phyloP scores from a whole-genome alignment of 352 stramenopile genomes.

The Phytophthora nicotianae region DNA sequence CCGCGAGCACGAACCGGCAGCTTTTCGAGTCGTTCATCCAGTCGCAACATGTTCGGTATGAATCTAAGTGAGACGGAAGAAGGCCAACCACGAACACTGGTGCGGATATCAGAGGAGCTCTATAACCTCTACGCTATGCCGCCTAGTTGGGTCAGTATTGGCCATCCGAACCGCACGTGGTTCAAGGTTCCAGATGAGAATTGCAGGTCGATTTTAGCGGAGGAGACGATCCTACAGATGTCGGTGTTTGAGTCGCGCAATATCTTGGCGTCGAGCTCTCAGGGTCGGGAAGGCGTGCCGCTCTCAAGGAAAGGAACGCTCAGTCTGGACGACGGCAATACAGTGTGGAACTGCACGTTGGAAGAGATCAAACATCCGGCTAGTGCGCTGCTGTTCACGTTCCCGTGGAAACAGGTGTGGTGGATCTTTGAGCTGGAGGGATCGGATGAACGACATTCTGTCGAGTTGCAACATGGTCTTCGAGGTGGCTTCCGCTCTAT shows the following conservation, averaged over 20 bases:
- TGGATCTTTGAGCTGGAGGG: conserved; percentile 77
- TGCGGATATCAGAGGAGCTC: conserved; percentile 73
- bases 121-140: conserved; percentile 83
- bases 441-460: conserved; percentile 56
- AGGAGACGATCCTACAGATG: conserved; percentile 79
- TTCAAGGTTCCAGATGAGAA: conserved; percentile 81
- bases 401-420: conserved; percentile 89
- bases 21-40: conserved; percentile 26
- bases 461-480: conserved; percentile 82
- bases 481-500: conserved; percentile 77
- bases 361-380: conserved; percentile 87
- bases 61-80: conserved; percentile 23
- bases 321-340: conserved; percentile 50
- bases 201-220: conserved; percentile 64
- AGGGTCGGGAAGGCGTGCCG: conserved; percentile 71
- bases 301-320: conserved; percentile 61
- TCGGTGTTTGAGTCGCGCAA: conserved; percentile 74
- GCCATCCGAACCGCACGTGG: conserved; percentile 79
- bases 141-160: conserved; percentile 81
- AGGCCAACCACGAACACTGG: conserved; percentile 40
- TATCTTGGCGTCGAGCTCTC: conserved; percentile 72
- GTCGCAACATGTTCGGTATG: conserved; percentile 30
- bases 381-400: conserved; percentile 80
- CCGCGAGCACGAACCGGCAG: conserved; percentile 29
- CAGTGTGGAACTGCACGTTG: conserved; percentile 66